Conservation (phyloP, 1,284 basidiomycete genomes). For the Xerocomus amazonicus region DNA sequence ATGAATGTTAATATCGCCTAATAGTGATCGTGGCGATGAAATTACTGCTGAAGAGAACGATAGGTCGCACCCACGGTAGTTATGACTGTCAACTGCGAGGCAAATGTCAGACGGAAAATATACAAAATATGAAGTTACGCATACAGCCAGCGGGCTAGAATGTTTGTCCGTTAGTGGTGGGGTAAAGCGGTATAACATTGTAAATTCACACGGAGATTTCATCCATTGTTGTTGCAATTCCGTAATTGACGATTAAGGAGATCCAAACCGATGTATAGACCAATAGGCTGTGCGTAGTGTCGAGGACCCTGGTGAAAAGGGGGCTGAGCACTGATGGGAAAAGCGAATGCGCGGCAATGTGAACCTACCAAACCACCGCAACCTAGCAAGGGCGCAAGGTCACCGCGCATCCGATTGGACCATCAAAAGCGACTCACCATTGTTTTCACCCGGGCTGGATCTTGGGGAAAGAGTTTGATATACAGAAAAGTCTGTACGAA, state of each 20-base stretch:
- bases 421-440: constrained; percentile 33
- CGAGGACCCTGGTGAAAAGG: constrained; percentile 20
- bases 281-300: constrained; percentile 27
- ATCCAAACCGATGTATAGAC: constrained; percentile 30
- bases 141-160: constrained; percentile 37
- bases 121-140: not conserved
- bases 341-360: not conserved
- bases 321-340: constrained; percentile 2
- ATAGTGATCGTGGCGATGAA: not conserved
- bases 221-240: constrained; percentile 24
- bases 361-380: constrained; percentile 23
- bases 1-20: constrained; percentile 36
- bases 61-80: constrained; percentile 36
- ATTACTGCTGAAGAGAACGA: not conserved
- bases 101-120: not conserved
- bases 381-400: constrained; percentile 19
- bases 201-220: constrained; percentile 23
- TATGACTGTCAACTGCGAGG: constrained; percentile 42
- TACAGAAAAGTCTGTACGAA: constrained; percentile 42
- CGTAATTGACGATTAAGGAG: constrained; percentile 30
- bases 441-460: constrained; percentile 32
- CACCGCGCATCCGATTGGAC: not conserved
- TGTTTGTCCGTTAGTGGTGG: not conserved
- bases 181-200: not conserved
- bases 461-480: constrained; percentile 40